Base-by-base conservation (phyloP, 108 stramenopile species). In the Epipyxis sp. region DNA sequence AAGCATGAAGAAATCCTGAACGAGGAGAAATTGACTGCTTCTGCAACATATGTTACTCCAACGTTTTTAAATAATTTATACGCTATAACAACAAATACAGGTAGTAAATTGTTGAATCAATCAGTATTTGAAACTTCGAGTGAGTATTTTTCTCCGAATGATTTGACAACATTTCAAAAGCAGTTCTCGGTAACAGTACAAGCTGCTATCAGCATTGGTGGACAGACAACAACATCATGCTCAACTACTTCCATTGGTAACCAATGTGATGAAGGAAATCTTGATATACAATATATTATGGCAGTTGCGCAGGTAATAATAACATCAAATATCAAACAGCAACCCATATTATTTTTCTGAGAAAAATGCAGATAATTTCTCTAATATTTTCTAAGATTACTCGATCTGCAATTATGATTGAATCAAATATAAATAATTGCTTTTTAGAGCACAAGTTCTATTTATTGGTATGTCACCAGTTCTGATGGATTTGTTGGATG, bases 271-370 rank as follows among this genome's bases (percentile, higher is more conserved):
- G 76, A 76, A 35, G 76, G 30, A 3, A 76, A 76, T 34, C 42
- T 76, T 3, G 76, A 76, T 27, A 59, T 76, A 1, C 76, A 76
- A 35, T 76, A 46, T 16, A 10, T 76, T 0, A 76, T 37, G 0
- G 58, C 35, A 0, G 29, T 16, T n/a, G 42, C 41, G 16, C 76
- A 54, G 30, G 6, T 35, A 3, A 34, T 25, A n/a, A n/a, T n/a
- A n/a, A n/a, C n/a, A n/a, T n/a, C n/a, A n/a, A n/a, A n/a, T n/a
- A n/a, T n/a, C n/a, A n/a, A n/a, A n/a, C n/a, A n/a, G n/a, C n/a
- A n/a, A n/a, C n/a, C n/a, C n/a, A n/a, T n/a, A n/a, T n/a, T n/a
- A n/a, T n/a, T n/a, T n/a, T n/a, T n/a, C n/a, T n/a, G n/a, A n/a
- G n/a, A n/a, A n/a, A n/a, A n/a, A n/a, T n/a, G n/a, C n/a, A n/a